Percentiles rank a stretch among this genome's conserved stretches.
These are phyloP conservation scores for Lyophyllum decastes DNA, from an alignment of 768 basidiomycete species.

Conservation along the genomic window DNA sequence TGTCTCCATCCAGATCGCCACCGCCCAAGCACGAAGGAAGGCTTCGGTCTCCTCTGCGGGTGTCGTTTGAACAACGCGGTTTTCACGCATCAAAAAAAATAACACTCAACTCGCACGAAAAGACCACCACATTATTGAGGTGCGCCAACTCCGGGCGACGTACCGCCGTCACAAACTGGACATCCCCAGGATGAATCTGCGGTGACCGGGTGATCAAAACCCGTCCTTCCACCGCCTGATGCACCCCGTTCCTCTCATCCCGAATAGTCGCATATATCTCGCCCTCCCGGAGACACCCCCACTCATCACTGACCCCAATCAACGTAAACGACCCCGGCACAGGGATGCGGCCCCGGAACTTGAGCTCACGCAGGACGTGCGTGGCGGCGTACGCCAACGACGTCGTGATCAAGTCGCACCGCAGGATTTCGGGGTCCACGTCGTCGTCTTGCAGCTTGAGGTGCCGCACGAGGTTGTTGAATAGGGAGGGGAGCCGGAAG, in stretches of 20 bases:
- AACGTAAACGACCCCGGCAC: conserved; percentile 51
- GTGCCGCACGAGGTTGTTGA: conserved; percentile 35
- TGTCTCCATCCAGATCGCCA: conserved; percentile 56
- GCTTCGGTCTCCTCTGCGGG: conserved; percentile 39
- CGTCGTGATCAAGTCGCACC: conserved; percentile 37
- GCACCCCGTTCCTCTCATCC: conserved; percentile 29
- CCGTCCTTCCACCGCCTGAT: conserved; percentile 32
- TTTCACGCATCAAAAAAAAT: neutral
- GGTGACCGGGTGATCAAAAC: conserved; percentile 53
- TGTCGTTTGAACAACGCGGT: neutral
- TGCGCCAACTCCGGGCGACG: conserved; percentile 37
- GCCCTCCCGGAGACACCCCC: conserved; percentile 43
- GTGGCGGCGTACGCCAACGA: conserved; percentile 39
- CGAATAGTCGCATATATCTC: conserved; percentile 47
- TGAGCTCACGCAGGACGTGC: conserved; percentile 52
- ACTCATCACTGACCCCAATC: conserved; percentile 55
- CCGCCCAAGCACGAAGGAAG: conserved; percentile 52
- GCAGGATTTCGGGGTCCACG: conserved; percentile 18
- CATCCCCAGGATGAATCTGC: conserved; percentile 53
- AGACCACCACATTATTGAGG: conserved; percentile 49
- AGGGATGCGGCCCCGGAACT: conserved; percentile 50
- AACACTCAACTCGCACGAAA: conserved; percentile 44
- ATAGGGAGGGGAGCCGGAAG: conserved; percentile 43
- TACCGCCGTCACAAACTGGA: conserved; percentile 44
- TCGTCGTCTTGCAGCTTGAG: conserved; percentile 27